These are phyloP conservation scores for Populus deltoides DNA, from an alignment of 345 rosid species.

Conservation along the genomic window DNA sequence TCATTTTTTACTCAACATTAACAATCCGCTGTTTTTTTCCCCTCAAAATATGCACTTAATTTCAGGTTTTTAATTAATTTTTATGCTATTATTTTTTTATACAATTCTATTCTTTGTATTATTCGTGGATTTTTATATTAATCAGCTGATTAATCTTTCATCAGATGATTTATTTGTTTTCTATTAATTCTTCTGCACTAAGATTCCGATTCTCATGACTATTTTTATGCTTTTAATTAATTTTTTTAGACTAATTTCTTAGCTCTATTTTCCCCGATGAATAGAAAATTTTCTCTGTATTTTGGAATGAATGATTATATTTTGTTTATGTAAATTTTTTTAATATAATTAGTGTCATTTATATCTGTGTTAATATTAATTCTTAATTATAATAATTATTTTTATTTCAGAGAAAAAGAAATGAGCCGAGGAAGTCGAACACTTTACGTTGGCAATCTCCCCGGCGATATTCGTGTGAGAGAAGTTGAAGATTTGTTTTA, in stretches of 20 bases:
- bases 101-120: too few species aligned
- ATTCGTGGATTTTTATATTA: too few species aligned
- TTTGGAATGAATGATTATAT: too few species aligned
- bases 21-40: background rate
- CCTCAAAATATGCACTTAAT: too few species aligned
- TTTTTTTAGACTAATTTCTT: too few species aligned
- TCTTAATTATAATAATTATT: too few species aligned
- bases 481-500: constrained; percentile 98
- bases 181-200: too few species aligned
- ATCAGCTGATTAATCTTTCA: too few species aligned
- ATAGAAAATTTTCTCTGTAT: background rate
- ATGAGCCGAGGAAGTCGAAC: constrained; percentile 80
- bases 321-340: too few species aligned
- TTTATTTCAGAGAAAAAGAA: background rate
- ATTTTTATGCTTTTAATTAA: background rate
- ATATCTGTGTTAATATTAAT: background rate
- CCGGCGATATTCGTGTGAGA: constrained; percentile 88
- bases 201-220: background rate
- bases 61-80: background rate
- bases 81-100: background rate
- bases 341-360: background rate
- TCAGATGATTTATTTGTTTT: background rate
- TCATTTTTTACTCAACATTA: background rate
- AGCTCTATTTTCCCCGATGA: too few species aligned
- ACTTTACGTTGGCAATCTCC: constrained; percentile 93